These are phyloP conservation scores for Sugiyamaella castrensis DNA, from an alignment of 1,139 yeast genomes.

Conservation along the genomic window DNA sequence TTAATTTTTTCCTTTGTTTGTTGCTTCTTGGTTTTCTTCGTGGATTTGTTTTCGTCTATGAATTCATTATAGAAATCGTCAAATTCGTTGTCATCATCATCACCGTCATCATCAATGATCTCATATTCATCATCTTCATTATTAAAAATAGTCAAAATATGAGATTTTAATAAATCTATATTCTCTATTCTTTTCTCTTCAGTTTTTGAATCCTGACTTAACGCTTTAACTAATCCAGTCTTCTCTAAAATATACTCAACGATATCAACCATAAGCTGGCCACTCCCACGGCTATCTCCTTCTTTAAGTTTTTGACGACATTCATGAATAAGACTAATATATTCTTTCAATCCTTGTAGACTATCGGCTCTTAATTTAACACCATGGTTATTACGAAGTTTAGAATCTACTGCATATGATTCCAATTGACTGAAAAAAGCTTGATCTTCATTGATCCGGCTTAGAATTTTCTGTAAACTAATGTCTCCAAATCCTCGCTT, in stretches of 20 bases:
- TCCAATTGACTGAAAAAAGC: slow-evolving; percentile 14
- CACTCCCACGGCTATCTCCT: slow-evolving; percentile 4
- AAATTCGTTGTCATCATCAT: not conserved
- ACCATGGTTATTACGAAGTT: slow-evolving; percentile 7
- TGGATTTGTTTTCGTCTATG: too few species aligned
- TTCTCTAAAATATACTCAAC: slow-evolving; percentile 10
- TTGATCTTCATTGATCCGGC: slow-evolving; percentile 3
- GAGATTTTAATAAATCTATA: slow-evolving; percentile 24
- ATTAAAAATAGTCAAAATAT: slow-evolving; percentile 13
- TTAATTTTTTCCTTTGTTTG: too few species aligned
- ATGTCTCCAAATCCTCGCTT: slow-evolving; percentile 70
- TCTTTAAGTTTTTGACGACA: slow-evolving; percentile 30
- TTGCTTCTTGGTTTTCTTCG: too few species aligned
- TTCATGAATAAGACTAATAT: slow-evolving; percentile 37
- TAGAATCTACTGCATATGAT: slow-evolving; percentile 3
- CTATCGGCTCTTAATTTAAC: not conserved
- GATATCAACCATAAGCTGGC: slow-evolving; percentile 2
- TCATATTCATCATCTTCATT: slow-evolving; percentile 16
- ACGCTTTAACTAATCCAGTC: slow-evolving; percentile 11
- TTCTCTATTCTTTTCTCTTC: slow-evolving; percentile 12
- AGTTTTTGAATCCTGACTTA: slow-evolving; percentile 8
- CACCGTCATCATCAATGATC: not conserved
- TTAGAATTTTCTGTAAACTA: slow-evolving; percentile 38
- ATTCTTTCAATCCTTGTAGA: slow-evolving; percentile 28
- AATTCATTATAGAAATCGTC: not conserved